Percentiles rank a stretch among this genome's conserved stretches.
phyloP scores from a whole-genome alignment of 495 filamentous ascomycete species.

The Xylaria acuta region DNA sequence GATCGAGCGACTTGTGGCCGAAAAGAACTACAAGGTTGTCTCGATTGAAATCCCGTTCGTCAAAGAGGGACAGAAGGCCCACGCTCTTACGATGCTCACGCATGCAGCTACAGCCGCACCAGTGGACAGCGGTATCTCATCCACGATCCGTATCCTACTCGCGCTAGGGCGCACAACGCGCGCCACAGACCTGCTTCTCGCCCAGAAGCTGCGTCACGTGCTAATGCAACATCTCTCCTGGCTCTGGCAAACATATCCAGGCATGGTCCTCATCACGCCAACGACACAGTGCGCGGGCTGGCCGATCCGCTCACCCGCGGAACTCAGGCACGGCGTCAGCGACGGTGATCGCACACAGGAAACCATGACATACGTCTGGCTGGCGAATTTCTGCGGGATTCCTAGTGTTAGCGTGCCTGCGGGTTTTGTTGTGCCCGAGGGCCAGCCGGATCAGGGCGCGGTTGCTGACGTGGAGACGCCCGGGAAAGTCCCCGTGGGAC shows the following conservation, averaged over 20 bases:
- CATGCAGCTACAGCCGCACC: slow-evolving; percentile 62
- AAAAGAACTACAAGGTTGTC: slow-evolving; percentile 66
- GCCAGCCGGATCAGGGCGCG: slow-evolving; percentile 35
- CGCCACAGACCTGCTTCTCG: slow-evolving; percentile 71
- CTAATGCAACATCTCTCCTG: slow-evolving; percentile 80
- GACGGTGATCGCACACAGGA: slow-evolving; percentile 72
- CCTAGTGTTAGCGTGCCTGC: slow-evolving; percentile 74
- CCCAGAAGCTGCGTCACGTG: slow-evolving; percentile 75
- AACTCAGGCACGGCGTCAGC: slow-evolving; percentile 68
- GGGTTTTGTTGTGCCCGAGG: slow-evolving; percentile 60
- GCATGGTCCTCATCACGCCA: slow-evolving; percentile 76
- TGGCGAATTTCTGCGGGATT: slow-evolving; percentile 82
- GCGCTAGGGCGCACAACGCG: slow-evolving; percentile 67
- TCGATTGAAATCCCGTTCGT: slow-evolving; percentile 75
- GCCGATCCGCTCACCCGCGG: slow-evolving; percentile 58
- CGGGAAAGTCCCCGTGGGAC: slow-evolving; percentile 70
- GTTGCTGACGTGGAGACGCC: slow-evolving; percentile 38
- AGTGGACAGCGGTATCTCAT: slow-evolving; percentile 54
- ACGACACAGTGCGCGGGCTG: slow-evolving; percentile 77
- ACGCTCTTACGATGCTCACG: slow-evolving; percentile 78
- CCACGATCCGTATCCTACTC: slow-evolving; percentile 71
- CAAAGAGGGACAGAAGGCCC: slow-evolving; percentile 76
- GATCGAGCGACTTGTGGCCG: slow-evolving; percentile 60
- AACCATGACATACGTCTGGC: slow-evolving; percentile 85
- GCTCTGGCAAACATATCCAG: slow-evolving; percentile 73